Evolutionary conservation across 129 eudicot species (phyloP).

Genomic region (Pittosporum tobira): DNA sequence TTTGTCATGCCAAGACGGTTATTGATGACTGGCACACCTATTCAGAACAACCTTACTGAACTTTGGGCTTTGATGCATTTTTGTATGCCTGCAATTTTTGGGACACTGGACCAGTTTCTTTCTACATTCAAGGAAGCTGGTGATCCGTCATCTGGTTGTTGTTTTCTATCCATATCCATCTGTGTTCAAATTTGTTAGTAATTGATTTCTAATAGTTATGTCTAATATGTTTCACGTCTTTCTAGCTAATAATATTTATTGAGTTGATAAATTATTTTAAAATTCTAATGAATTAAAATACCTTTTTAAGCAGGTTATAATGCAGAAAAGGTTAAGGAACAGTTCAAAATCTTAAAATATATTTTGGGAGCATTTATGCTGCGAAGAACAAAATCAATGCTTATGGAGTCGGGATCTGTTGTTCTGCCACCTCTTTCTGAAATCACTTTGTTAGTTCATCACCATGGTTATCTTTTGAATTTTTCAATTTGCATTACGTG

Average conservation of each 20-base stretch:
- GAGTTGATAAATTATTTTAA: neutral
- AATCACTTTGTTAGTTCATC: conserved; percentile 73
- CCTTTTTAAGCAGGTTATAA: conserved; percentile 37
- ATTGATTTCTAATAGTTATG: no score
- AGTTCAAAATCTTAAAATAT: conserved; percentile 56
- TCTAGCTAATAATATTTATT: neutral
- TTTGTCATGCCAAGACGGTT: conserved; percentile 79
- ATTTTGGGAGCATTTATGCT: conserved; percentile 80
- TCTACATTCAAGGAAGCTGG: conserved; percentile 67
- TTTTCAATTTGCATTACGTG: neutral
- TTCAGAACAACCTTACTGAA: conserved; percentile 86
- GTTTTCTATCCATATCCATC: neutral
- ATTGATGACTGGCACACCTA: conserved; percentile 95
- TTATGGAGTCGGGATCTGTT: conserved; percentile 67
- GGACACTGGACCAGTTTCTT: conserved; percentile 73
- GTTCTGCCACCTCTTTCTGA: conserved; percentile 93
- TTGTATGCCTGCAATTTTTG: conserved; percentile 80
- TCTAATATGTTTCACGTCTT: neutral
- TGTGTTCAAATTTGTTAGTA: neutral
- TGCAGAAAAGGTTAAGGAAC: conserved; percentile 42
- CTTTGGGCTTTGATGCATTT: conserved; percentile 96
- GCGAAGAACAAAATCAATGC: conserved; percentile 86
- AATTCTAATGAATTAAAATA: neutral
- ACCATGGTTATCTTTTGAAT: neutral
- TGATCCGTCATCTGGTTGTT: conserved; percentile 35